Percentiles rank a stretch among this genome's conserved stretches.
Evolutionary conservation across 1,139 yeast genomes (phyloP).

Genomic region (Lodderomyces beijingensis): DNA sequence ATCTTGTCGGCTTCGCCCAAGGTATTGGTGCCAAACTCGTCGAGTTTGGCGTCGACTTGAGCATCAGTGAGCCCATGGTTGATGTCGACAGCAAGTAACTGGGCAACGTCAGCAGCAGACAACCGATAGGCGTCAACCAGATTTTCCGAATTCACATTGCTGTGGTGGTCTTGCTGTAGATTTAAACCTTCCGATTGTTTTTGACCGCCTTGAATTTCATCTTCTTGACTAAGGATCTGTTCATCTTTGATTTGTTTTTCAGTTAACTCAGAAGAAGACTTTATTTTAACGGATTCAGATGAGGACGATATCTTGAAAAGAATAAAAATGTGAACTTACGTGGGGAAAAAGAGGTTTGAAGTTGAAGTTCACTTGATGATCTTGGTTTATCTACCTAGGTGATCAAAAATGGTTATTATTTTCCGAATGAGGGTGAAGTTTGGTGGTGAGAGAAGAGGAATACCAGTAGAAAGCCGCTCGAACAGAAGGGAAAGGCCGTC

Average conservation of each 20-base stretch:
- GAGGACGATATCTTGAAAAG: too few species aligned
- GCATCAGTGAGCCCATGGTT: slow-evolving; percentile 43
- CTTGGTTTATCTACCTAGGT: too few species aligned
- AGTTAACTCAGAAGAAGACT: not conserved
- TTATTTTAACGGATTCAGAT: too few species aligned
- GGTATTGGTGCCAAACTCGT: slow-evolving; percentile 52
- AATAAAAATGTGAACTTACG: too few species aligned
- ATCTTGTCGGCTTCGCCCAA: slow-evolving; percentile 60
- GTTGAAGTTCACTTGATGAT: too few species aligned
- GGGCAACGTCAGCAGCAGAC: slow-evolving; percentile 30
- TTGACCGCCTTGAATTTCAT: slow-evolving; percentile 13
- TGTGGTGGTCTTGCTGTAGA: too few species aligned
- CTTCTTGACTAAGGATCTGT: slow-evolving; percentile 9
- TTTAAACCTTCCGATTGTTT: slow-evolving; percentile 5
- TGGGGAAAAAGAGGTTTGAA: too few species aligned
- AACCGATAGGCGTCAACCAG: slow-evolving; percentile 28
- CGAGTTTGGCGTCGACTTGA: slow-evolving; percentile 25
- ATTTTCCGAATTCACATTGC: not conserved
- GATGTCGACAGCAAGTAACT: slow-evolving; percentile 33
- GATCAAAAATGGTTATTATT: too few species aligned
- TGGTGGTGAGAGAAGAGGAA: too few species aligned
- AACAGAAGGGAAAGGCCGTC: too few species aligned
- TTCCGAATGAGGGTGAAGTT: too few species aligned
- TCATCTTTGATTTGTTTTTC: slow-evolving; percentile 2
- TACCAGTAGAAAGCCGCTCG: too few species aligned